A percentile compares a stretch with the other conserved stretches of the same genome.
These are phyloP conservation scores for Microdochium trichocladiopsis DNA, from an alignment of 2,329 filamentous ascomycete species.

Conservation along the genomic window DNA sequence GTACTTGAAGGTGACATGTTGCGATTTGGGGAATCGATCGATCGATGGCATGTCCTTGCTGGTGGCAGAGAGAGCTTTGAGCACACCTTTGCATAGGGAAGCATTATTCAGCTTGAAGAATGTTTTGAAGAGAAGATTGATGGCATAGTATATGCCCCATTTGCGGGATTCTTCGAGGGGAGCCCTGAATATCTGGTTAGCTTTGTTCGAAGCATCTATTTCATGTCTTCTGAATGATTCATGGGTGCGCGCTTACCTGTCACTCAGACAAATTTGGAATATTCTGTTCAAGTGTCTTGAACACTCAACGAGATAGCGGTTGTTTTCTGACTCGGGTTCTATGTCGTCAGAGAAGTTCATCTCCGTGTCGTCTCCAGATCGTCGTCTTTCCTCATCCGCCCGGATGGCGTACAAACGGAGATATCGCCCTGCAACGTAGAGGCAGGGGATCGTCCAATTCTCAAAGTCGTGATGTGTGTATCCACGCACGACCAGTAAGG, in stretches of 20 bases:
- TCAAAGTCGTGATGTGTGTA: slow-evolving; percentile 72
- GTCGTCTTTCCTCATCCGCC: slow-evolving; percentile 65
- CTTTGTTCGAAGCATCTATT: neutral
- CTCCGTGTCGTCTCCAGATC: slow-evolving; percentile 28
- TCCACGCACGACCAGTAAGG: slow-evolving; percentile 69
- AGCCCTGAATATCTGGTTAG: slow-evolving; percentile 42
- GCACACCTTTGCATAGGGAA: slow-evolving; percentile 80
- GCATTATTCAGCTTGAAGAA: slow-evolving; percentile 95
- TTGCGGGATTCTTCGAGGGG: slow-evolving; percentile 85
- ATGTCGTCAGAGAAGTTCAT: slow-evolving; percentile 71
- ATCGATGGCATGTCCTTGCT: slow-evolving; percentile 74
- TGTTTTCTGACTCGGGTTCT: slow-evolving; percentile 66
- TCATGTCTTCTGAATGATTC: slow-evolving; percentile 10
- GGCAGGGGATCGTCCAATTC: slow-evolving; percentile 86
- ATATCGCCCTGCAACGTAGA: slow-evolving; percentile 84
- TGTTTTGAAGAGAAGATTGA: slow-evolving; percentile 94
- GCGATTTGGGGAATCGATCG: slow-evolving; percentile 75
- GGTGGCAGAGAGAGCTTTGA: slow-evolving; percentile 75
- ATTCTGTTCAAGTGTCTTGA: slow-evolving; percentile 86
- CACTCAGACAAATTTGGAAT: slow-evolving; percentile 82
- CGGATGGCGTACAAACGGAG: slow-evolving; percentile 83
- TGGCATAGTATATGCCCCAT: slow-evolving; percentile 95
- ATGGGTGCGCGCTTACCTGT: slow-evolving; percentile 54
- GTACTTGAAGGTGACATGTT: slow-evolving; percentile 93
- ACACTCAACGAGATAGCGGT: slow-evolving; percentile 84